Conservation (phyloP, 1,284 basidiomycete genomes). For the Cerrena zonata region DNA sequence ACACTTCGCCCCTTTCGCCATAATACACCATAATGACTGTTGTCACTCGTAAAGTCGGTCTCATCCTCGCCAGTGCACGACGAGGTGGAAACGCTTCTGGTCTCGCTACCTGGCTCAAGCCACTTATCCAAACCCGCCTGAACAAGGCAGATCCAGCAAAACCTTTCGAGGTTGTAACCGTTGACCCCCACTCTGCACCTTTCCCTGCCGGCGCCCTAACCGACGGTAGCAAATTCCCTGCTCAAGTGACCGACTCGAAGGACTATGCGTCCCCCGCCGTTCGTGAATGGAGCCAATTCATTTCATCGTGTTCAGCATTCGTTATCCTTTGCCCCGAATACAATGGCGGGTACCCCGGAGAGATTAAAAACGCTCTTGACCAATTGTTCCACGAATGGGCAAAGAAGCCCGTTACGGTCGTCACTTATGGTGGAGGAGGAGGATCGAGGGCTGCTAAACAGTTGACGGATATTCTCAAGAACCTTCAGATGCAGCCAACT, state of each 20-base stretch:
- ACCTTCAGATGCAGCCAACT: constrained; percentile 21
- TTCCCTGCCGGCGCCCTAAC: constrained; percentile 24
- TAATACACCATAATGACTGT: constrained; percentile 3
- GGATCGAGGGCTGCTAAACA: constrained; percentile 17
- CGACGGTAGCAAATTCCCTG: constrained; percentile 22
- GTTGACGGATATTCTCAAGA: constrained; percentile 18
- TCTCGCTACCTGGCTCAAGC: constrained; percentile 23
- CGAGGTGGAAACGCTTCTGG: constrained; percentile 23
- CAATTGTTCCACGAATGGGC: constrained; percentile 28
- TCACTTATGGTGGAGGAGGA: constrained; percentile 25
- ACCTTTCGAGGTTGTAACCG: constrained; percentile 16
- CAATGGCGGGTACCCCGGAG: constrained; percentile 26
- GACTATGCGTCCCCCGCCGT: constrained; percentile 21
- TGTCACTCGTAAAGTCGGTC: constrained; percentile 20
- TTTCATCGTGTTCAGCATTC: constrained; percentile 22
- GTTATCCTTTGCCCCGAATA: constrained; percentile 26
- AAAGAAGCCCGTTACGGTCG: constrained; percentile 23
- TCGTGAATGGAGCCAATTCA: constrained; percentile 24
- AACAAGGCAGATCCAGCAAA: constrained; percentile 6
- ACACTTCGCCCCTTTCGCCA: too few relatives aligned
- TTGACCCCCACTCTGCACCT: constrained; percentile 21
- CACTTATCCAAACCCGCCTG: constrained; percentile 18
- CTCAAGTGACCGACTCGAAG: constrained; percentile 20
- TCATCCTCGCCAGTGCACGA: constrained; percentile 26
- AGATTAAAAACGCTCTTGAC: constrained; percentile 28